Conservation (phyloP, 148 eudicot species). For the Cornus florida region DNA sequence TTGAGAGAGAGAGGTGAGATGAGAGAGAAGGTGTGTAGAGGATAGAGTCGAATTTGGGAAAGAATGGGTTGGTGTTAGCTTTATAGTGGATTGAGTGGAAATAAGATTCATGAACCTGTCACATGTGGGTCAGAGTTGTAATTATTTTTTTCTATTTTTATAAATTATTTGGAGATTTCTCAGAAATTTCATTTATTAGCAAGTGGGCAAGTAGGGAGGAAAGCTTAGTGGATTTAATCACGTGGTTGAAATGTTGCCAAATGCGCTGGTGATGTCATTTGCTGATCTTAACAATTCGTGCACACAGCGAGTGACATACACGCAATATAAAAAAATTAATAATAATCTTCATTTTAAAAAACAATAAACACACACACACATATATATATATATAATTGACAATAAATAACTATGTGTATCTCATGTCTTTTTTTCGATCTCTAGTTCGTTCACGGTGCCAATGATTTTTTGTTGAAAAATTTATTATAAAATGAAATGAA, state of each 20-base stretch:
- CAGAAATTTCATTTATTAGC: not conserved
- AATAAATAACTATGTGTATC: too few species aligned
- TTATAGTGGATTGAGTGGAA: constrained; percentile 9
- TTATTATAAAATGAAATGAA: too few species aligned
- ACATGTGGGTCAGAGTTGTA: not conserved
- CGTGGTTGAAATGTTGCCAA: not conserved
- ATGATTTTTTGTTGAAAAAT: too few species aligned
- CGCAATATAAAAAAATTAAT: too few species aligned
- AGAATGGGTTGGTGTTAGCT: not conserved
- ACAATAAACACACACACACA: too few species aligned
- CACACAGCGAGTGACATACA: not conserved
- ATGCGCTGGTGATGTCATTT: not conserved
- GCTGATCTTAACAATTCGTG: not conserved
- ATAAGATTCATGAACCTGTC: constrained; percentile 10
- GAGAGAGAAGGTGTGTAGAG: not conserved
- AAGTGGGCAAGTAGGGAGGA: not conserved
- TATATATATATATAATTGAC: too few species aligned
- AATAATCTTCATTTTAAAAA: too few species aligned
- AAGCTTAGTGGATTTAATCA: not conserved
- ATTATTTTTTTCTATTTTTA: not conserved
- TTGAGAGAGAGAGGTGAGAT: not conserved
- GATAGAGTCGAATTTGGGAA: not conserved
- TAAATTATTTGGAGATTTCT: not conserved
- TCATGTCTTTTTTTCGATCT: too few species aligned
- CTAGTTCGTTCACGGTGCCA: too few species aligned